Percentiles rank a stretch among this genome's conserved stretches.
phyloP scores from a whole-genome alignment of 495 filamentous ascomycete species.

The Penicillium dipodomyicola region DNA sequence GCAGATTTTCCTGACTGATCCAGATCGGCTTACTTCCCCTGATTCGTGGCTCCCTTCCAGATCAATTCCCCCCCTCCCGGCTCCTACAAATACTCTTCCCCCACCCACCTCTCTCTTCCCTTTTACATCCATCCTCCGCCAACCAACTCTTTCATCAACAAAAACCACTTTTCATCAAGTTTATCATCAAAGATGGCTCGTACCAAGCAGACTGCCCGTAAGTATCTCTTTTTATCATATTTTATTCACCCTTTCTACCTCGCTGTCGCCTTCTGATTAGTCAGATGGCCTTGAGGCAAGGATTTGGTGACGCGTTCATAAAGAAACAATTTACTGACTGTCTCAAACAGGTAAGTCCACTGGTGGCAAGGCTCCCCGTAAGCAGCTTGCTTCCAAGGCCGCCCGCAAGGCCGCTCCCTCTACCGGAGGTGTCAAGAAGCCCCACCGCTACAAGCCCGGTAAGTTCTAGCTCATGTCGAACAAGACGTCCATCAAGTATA shows the following conservation, averaged over 20 bases:
- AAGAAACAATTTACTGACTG: conserved; percentile 37
- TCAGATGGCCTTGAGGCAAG: background rate
- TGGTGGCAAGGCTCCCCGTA: conserved; percentile 98
- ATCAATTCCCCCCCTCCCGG: conserved; percentile 41
- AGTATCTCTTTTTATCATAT: conserved; percentile 37
- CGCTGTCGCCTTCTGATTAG: conserved; percentile 10
- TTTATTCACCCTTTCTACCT: conserved; percentile 19
- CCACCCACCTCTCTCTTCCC: conserved; percentile 50
- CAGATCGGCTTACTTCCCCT: conserved; percentile 27
- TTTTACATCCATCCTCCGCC: conserved; percentile 47
- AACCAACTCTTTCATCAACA: conserved; percentile 23
- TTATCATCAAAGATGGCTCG: conserved; percentile 80
- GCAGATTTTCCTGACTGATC: conserved; percentile 20
- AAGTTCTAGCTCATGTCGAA: conserved; percentile 30
- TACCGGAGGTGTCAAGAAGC: conserved; percentile 98
- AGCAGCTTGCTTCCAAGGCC: conserved; percentile 91
- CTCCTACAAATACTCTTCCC: conserved; percentile 52
- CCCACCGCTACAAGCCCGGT: conserved; percentile 99
- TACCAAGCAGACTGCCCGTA: conserved; percentile 99
- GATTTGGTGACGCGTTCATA: conserved; percentile 19
- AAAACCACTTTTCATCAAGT: conserved; percentile 43
- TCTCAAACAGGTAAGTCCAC: conserved; percentile 76
- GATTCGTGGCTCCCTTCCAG: conserved; percentile 32
- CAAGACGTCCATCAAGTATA: conserved; percentile 5
- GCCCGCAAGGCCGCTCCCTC: conserved; percentile 75